phyloP scores from a whole-genome alignment of 139 green algal species.

The Limnomonas spitsbergensis region DNA sequence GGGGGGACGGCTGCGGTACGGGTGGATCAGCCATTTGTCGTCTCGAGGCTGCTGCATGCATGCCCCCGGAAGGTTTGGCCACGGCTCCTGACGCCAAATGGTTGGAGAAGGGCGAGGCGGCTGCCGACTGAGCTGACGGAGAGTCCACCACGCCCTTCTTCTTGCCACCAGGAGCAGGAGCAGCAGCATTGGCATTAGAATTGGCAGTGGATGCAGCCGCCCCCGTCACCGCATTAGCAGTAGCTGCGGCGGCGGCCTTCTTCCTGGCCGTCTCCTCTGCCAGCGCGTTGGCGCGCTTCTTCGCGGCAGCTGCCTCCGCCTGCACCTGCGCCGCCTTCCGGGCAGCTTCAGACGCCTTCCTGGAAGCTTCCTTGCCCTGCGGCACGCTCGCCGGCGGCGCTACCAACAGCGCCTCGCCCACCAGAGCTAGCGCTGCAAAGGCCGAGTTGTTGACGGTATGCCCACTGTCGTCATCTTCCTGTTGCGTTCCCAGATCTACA shows the following conservation, averaged over 20 bases:
- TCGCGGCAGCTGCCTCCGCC: neutral
- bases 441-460: constrained; percentile 4
- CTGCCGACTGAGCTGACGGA: too few species aligned
- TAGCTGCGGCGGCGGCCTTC: neutral
- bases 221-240: neutral
- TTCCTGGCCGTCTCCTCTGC: neutral
- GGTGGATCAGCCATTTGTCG: too few species aligned
- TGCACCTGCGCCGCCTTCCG: neutral
- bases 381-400: too few species aligned
- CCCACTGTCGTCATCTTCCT: too few species aligned
- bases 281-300: neutral
- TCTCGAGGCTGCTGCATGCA: too few species aligned
- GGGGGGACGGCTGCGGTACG: too few species aligned
- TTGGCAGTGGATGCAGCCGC: neutral
- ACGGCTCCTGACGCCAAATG: too few species aligned
- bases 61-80: too few species aligned
- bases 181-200: neutral
- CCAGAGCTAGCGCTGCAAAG: neutral
- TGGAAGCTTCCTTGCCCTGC: neutral
- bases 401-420: neutral
- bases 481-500: too few species aligned
- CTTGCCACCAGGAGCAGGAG: neutral
- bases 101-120: too few species aligned
- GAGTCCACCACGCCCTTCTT: too few species aligned
- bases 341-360: neutral